Base-by-base conservation (phyloP, 176 grass and related monocot genomes). In the Ensete ventricosum region DNA sequence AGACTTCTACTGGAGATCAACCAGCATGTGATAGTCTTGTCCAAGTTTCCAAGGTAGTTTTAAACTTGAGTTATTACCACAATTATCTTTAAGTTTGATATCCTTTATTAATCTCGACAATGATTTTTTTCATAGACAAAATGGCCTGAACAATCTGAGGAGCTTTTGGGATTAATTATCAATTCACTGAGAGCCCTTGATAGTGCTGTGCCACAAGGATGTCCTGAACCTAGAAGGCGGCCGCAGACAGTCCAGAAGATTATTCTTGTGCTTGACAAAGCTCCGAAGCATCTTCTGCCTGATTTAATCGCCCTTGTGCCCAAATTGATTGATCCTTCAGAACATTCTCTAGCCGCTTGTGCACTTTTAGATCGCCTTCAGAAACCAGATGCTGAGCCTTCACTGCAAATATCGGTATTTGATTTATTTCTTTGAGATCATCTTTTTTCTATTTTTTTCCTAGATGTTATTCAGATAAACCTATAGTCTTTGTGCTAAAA, bases 131-230 rank as follows among this genome's bases (percentile, higher is more conserved):
- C 34, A 43, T 77, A 98, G 95, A 84, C 78, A 78, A 98, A 91
- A 88, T 93, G 90, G 88, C 88, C 88, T 51, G 88, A 87, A 68
- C 95, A 91, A 67, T 93, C 90, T 76, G 88, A 83, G 84, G 86
- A 98, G 84, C 78, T 93, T 49, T 85, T 98, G 88, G 84, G 67
- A 72, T 74, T 98, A 82, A 98, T 98, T 85, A 59, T 98, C 76
- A 89, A 85, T 83, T 98, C 90, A 62, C 76, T 98, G 73, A 91
- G 62, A 67, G 80, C 88, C 74, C 81, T 93, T 67, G 90, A 98
- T 75, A 89, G 78, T 50, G 82, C 88, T 73, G 90, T 91, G 12
- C 90, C 84, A 78, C 86, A 87, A 74, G 88, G 88, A 66, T 90
- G 86, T 76, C 77, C 76, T 85, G 88, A 91, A 88, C 88, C 82